Evolutionary conservation across 306 rosid genomes (phyloP), one percentile per base, ranked within the genome.

Genomic region (Rosa lucieae): DNA sequence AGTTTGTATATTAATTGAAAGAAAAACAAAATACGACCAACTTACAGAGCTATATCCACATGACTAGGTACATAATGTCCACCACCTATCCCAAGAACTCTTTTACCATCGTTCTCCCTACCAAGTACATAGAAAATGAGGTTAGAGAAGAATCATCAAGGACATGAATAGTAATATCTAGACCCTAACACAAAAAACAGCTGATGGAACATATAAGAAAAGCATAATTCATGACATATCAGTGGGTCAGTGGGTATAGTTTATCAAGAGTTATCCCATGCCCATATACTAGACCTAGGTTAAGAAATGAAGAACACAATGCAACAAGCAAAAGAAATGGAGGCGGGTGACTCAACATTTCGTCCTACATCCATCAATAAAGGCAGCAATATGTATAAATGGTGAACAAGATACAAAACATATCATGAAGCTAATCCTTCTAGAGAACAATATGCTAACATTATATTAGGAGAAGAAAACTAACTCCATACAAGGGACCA

Each of bases 71-170:
- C 96, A 70, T 95, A 95, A 81, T 95, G 99, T 26, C 29, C 29
- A 79, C 98, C 99, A 12, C 96, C 98, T 67, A 95, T 83, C 59
- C 99, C 98, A 51, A 95, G 92, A 81, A 95, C 90, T 86, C 39
- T 91, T 79, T 91, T 91, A 83, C 88, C 87, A 72, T 37, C 78
- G 21, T 83, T 92, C 79, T 93, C 96, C 92, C 98, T 95, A 82
- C 35, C 49, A 85, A 62, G 48, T 82, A 69, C 59, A 58, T 44
- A 43, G 65, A 68, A 67, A 68, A 40, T 77, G 52, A 49, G 23
- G 40, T 70, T 63, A 85, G 66, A 46, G 67, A 76, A 69, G 29
- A 48, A 70, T 35, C 48, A 59, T 55, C 69, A 58, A 43, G 53
- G 56, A 53, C 71, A 35, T 59, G 39, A 77, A 80, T 52, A 74